Percentiles rank a stretch among this genome's conserved stretches.
These are phyloP conservation scores for Mucor sp. DNA, from an alignment of 371 early-diverging fungal species.

Conservation along the genomic window DNA sequence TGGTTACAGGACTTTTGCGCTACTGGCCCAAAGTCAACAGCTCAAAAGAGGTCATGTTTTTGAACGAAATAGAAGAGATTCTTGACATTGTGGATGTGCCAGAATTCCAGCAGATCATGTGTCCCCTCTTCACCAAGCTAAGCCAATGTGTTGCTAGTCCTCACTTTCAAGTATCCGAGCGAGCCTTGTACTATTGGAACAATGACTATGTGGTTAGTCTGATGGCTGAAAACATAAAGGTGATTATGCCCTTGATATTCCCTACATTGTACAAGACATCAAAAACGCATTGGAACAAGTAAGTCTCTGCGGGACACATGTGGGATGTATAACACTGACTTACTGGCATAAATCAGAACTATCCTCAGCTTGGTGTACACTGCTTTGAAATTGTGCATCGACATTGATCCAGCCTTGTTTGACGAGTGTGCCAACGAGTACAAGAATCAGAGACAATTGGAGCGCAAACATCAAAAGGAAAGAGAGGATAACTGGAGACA, in stretches of 20 bases:
- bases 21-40: slow-evolving; percentile 98
- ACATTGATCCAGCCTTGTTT: slow-evolving; percentile 89
- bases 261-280: slow-evolving; percentile 87
- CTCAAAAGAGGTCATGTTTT: slow-evolving; percentile 96
- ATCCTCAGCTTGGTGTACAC: slow-evolving; percentile 95
- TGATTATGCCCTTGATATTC: slow-evolving; percentile 91
- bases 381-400: slow-evolving; percentile 92
- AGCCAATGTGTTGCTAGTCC: slow-evolving; percentile 87
- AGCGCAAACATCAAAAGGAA: slow-evolving; percentile 78
- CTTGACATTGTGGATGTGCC: slow-evolving; percentile 89
- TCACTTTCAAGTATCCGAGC: slow-evolving; percentile 96
- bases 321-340: neutral
- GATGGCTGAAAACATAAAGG: slow-evolving; percentile 86
- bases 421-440: slow-evolving; percentile 88
- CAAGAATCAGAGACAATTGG: slow-evolving; percentile 79
- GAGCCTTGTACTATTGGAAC: slow-evolving; percentile 95
- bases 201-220: slow-evolving; percentile 93
- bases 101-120: slow-evolving; percentile 85
- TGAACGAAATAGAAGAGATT: slow-evolving; percentile 95
- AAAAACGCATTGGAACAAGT: slow-evolving; percentile 96
- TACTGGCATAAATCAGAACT: slow-evolving; percentile 47
- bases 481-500: slow-evolving; percentile 79
- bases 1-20: slow-evolving; percentile 82
- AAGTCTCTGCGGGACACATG: slow-evolving; percentile 4
- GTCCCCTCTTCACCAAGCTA: slow-evolving; percentile 89